Percentiles rank a stretch among this genome's conserved stretches.
phyloP scores from a whole-genome alignment of 1,284 basidiomycete species.

The Phaffia rhodozyma region DNA sequence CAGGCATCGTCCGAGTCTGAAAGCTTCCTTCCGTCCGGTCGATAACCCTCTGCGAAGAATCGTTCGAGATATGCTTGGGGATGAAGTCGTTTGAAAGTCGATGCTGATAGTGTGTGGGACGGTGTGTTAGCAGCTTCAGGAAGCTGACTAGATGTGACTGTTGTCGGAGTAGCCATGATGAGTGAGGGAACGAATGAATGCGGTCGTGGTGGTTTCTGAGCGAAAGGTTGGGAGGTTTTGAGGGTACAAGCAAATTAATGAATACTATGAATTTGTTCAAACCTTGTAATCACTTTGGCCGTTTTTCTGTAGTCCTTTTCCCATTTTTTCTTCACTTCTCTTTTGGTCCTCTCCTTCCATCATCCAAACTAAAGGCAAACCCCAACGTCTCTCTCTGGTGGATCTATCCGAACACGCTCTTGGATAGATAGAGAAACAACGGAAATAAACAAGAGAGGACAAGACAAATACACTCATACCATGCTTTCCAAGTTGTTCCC shows the following conservation, averaged over 20 bases:
- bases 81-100: constrained; percentile 68
- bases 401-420: too few species aligned
- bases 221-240: background rate
- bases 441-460: too few species aligned
- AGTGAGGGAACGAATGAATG: background rate
- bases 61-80: constrained; percentile 66
- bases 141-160: background rate
- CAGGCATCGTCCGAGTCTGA: constrained; percentile 37
- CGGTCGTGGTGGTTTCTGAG: background rate
- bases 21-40: constrained; percentile 64
- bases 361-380: too few species aligned
- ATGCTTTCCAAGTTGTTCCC: too few species aligned
- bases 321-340: too few species aligned
- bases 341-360: too few species aligned
- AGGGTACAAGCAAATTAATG: background rate
- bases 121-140: constrained; percentile 3
- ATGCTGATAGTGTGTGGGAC: constrained; percentile 35
- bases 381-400: too few species aligned
- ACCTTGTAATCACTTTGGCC: too few species aligned
- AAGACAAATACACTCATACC: too few species aligned
- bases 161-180: background rate
- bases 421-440: too few species aligned
- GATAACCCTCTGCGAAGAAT: constrained; percentile 55
- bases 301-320: too few species aligned
- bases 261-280: too few species aligned